Evolutionary conservation across 108 stramenopile genomes (phyloP).

Genomic region (Fistulifera pelliculosa): DNA sequence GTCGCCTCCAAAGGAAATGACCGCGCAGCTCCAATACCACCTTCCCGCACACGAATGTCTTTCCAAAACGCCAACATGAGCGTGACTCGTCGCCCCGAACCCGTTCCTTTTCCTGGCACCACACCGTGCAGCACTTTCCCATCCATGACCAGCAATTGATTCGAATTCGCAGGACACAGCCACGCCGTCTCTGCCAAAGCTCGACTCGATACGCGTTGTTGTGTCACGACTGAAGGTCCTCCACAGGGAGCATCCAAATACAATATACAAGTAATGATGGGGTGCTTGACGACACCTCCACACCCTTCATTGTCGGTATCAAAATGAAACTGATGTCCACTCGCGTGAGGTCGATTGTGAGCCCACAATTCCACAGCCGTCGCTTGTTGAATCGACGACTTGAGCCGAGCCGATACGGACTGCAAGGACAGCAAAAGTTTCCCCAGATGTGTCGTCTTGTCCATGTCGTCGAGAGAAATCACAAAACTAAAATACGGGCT

Average conservation of each 20-base stretch:
- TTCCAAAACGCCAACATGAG: conserved; percentile 92
- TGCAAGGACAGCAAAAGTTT: conserved; percentile 32
- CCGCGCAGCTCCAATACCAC: conserved; percentile 44
- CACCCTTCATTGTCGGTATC: conserved; percentile 82
- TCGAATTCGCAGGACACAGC: conserved; percentile 39
- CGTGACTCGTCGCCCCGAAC: conserved; percentile 51
- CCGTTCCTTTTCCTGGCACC: conserved; percentile 69
- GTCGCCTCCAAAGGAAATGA: conserved; percentile 38
- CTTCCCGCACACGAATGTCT: conserved; percentile 42
- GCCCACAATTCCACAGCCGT: conserved; percentile 81
- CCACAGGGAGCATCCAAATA: conserved; percentile 46
- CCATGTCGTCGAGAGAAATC: conserved; percentile 25
- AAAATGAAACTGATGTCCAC: conserved; percentile 90
- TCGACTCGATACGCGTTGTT: conserved; percentile 39
- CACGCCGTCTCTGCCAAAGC: conserved; percentile 60
- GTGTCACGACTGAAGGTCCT: conserved; percentile 77
- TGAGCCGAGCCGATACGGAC: conserved; percentile 23
- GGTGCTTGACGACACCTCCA: conserved; percentile 64
- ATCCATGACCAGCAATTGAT: conserved; percentile 71
- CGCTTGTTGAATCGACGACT: conserved; percentile 26
- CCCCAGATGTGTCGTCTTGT: conserved; percentile 34
- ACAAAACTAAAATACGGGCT: conserved; percentile 73
- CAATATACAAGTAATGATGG: conserved; percentile 64
- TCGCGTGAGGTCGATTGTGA: conserved; percentile 85
- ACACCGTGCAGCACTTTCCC: conserved; percentile 83